phyloP scores from a whole-genome alignment of 331 rosid species.

The Arachis monticola region DNA sequence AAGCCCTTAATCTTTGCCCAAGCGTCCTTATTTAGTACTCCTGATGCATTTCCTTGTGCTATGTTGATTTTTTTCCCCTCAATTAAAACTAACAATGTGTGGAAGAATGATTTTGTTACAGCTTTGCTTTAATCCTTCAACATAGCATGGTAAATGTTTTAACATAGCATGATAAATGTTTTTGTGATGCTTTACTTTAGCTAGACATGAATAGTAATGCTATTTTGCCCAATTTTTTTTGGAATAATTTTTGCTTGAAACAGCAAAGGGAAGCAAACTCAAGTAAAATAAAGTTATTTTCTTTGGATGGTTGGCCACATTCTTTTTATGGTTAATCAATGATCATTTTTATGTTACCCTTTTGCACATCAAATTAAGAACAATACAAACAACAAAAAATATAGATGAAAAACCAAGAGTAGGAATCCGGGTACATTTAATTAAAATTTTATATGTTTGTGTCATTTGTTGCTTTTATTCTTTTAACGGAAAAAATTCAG shows the following conservation, averaged over 20 bases:
- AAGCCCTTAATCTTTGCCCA: not conserved
- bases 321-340: not conserved
- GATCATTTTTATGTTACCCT: not conserved
- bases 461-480: too few species aligned
- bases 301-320: not conserved
- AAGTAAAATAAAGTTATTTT: not conserved
- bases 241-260: not conserved
- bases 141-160: not conserved
- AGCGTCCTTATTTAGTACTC: not conserved
- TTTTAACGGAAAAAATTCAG: too few species aligned
- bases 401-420: not conserved
- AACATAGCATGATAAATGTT: not conserved
- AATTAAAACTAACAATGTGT: too few species aligned
- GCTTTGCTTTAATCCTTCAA: not conserved
- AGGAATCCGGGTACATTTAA: not conserved
- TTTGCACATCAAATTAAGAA: not conserved
- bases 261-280: not conserved
- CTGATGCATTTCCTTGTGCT: not conserved
- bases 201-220: too few species aligned
- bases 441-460: not conserved
- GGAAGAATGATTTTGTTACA: not conserved
- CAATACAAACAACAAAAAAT: not conserved
- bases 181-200: too few species aligned
- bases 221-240: too few species aligned
- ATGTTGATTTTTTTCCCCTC: too few species aligned